A percentile compares a stretch with the other conserved stretches of the same genome.
phyloP scores from a whole-genome alignment of 2,329 filamentous ascomycete species.

The Calonectria fujianensis region DNA sequence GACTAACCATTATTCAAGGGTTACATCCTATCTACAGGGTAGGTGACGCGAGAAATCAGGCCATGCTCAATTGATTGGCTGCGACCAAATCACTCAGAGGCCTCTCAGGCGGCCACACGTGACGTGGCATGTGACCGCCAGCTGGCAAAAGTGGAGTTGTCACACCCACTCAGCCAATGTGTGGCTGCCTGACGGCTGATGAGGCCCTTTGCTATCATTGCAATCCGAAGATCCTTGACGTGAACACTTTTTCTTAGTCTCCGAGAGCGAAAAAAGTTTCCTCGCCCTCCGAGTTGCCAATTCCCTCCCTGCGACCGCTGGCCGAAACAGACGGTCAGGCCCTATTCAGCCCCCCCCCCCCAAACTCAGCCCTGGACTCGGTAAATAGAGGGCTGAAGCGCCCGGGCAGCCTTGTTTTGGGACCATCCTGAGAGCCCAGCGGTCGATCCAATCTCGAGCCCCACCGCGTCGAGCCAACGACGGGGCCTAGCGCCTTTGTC shows the following conservation, averaged over 20 bases:
- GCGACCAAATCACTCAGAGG: constrained; percentile 3
- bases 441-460: constrained; percentile 53
- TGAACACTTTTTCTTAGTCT: constrained; percentile 16
- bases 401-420: constrained; percentile 20
- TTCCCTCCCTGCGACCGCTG: constrained; percentile 13
- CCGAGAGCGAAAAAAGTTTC: neutral
- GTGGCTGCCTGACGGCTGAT: constrained; percentile 52
- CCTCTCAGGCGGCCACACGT: constrained; percentile 45
- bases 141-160: constrained; percentile 55
- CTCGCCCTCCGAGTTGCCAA: constrained; percentile 5
- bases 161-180: constrained; percentile 50
- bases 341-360: neutral
- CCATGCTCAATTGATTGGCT: constrained; percentile 17
- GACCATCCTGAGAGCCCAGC: constrained; percentile 32
- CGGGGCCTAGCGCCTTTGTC: constrained; percentile 45
- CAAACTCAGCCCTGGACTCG: constrained; percentile 28
- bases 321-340: constrained; percentile 6
- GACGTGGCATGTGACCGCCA: constrained; percentile 56
- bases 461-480: constrained; percentile 49
- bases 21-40: constrained; percentile 31
- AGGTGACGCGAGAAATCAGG: neutral
- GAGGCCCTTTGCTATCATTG: constrained; percentile 36
- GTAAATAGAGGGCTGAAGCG: constrained; percentile 30
- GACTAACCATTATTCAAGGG: neutral
- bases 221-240: constrained; percentile 35